phyloP scores from a whole-genome alignment of 257 asterid genomes.

The Jasminum sambac region DNA sequence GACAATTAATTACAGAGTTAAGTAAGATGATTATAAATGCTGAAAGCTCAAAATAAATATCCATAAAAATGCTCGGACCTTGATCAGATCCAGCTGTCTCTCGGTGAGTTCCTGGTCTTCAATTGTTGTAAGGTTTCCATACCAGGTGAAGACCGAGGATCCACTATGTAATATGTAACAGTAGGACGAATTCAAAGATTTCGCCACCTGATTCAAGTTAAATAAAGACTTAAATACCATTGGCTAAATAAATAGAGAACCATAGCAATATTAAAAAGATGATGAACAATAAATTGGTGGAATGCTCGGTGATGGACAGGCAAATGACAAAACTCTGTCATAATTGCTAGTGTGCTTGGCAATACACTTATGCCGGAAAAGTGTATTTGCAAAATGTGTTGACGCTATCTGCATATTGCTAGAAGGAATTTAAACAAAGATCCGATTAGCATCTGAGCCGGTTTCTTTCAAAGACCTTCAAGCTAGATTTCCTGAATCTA shows the following conservation, averaged over 20 bases:
- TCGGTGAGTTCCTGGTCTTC: conserved; percentile 95
- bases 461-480: not conserved
- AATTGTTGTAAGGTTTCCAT: conserved; percentile 78
- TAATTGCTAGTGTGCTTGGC: not conserved
- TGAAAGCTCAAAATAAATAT: conserved; percentile 22
- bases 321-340: not conserved
- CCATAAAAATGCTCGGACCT: conserved; percentile 45
- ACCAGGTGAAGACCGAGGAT: conserved; percentile 81
- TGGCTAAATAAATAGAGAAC: conserved; percentile 13
- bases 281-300: not conserved
- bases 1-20: not conserved
- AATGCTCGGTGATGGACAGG: not conserved
- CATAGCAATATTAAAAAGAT: conserved; percentile 1
- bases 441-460: not conserved
- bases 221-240: conserved; percentile 23
- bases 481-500: not conserved
- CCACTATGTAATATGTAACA: conserved; percentile 90
- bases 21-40: not conserved
- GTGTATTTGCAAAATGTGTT: not conserved
- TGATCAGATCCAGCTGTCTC: conserved; percentile 91
- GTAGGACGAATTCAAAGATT: conserved; percentile 88
- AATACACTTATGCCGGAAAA: not conserved
- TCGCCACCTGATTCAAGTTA: conserved; percentile 69
- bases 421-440: not conserved
- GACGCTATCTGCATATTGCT: not conserved